Base-by-base conservation (phyloP, 2,329 filamentous ascomycete genomes). In the Elsinoe arachidis region DNA sequence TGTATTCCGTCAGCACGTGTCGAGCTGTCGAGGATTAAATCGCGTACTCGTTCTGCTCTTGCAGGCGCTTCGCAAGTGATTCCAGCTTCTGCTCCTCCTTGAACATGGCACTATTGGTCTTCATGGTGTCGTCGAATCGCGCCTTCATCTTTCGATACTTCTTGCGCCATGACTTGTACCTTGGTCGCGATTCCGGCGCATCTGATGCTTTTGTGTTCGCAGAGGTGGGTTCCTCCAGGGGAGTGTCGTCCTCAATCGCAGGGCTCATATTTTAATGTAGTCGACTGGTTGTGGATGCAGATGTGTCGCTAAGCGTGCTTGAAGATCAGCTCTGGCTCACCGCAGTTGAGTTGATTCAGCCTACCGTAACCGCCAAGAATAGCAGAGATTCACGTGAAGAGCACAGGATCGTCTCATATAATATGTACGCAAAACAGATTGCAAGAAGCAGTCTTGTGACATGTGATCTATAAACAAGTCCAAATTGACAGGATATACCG, bases 111-210 rank as follows among this genome's bases (percentile, higher is more conserved):
- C 95, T 93, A 70, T 89, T 88, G 63, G 89, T 83, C 58, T 85
- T 81, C 81, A 91, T 88, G 66, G 83, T 83, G 53, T 84, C 78
- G 64, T 93, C 87, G 68, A 93, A 95, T 26, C 79, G 77, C 69
- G 86, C 79, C 73, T 87, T 85, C 84, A 93, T 88, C 79, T 95
- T 95, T 66, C 87, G 86, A 72, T 95, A 99, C 78, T 99, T 99
- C 76, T 96, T 95, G 60, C 69, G 69, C 67, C 68, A 71, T 61
- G 69, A 70, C 58, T 70, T 70, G 67, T 71, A 71, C 80, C 56
- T 61, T 39, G 60, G 60, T 39, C 58, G 55, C 17, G 34, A 11
- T 7, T 61, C 58, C 11, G 49, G 26, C 53, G 30, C 54, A 15
- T n/a, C n/a, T n/a, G n/a, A n/a, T n/a, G n/a, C n/a, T 7, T 34